Conservation (phyloP, 345 rosid species). For the Cardiospermum halicacabum region DNA sequence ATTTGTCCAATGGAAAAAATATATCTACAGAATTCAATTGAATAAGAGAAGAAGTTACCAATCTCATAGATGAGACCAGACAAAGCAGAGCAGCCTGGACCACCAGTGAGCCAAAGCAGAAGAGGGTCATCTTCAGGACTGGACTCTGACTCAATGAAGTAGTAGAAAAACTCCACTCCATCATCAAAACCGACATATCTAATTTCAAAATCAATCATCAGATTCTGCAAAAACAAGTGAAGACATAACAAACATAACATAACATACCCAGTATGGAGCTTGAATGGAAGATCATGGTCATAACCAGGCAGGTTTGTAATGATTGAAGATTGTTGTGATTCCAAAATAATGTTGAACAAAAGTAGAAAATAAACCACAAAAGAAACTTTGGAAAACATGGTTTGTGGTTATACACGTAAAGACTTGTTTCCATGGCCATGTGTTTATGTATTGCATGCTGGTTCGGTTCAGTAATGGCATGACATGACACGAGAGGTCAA, state of each 20-base stretch:
- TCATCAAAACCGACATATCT: slow-evolving; percentile 11
- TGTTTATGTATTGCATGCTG: too few relatives aligned
- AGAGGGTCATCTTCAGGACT: slow-evolving; percentile 25
- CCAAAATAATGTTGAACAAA: too few relatives aligned
- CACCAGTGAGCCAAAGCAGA: slow-evolving; percentile 38
- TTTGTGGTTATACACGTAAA: too few relatives aligned
- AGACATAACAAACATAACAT: neutral
- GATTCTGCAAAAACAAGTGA: too few relatives aligned
- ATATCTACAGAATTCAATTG: too few relatives aligned
- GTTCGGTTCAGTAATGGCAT: too few relatives aligned
- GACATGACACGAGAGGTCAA: too few relatives aligned
- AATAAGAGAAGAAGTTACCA: slow-evolving; percentile 12
- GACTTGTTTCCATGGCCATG: too few relatives aligned
- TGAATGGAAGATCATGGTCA: slow-evolving; percentile 1
- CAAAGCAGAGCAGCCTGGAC: slow-evolving; percentile 40
- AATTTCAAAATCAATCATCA: neutral
- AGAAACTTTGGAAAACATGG: too few relatives aligned
- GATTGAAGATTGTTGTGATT: too few relatives aligned
- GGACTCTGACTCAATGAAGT: slow-evolving; percentile 32
- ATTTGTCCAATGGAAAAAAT: too few relatives aligned
- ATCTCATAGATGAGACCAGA: slow-evolving; percentile 31
- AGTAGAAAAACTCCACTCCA: slow-evolving; percentile 29
- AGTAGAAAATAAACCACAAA: too few relatives aligned
- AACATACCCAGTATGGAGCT: slow-evolving; percentile 9
- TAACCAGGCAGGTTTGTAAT: slow-evolving; percentile 3